A percentile compares a stretch with the other conserved stretches of the same genome.
These are phyloP conservation scores for Chlamydomonas sp. DNA, from an alignment of 139 green algal genomes.

Conservation along the genomic window DNA sequence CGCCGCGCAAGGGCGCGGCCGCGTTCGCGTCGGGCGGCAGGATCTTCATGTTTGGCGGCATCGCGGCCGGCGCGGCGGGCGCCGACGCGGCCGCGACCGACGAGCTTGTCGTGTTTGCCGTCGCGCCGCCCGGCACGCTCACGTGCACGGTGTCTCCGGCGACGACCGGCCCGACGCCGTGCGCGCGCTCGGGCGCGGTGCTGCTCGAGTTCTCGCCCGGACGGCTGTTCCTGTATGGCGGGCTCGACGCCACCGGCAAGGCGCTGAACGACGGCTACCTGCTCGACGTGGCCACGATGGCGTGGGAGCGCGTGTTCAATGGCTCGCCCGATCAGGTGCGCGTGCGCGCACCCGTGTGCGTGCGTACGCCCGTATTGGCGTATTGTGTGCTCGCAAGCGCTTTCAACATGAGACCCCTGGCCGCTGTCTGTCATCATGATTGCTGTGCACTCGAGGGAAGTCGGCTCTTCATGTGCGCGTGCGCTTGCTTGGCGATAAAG, in stretches of 20 bases:
- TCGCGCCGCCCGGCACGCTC: slow-evolving; percentile 36
- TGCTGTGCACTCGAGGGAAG: slow-evolving; percentile 9
- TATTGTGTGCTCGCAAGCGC: no score
- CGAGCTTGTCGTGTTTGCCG: slow-evolving; percentile 59
- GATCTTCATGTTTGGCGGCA: slow-evolving; percentile 60
- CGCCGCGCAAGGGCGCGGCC: slow-evolving; percentile 39
- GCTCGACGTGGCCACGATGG: slow-evolving; percentile 44
- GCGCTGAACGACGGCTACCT: slow-evolving; percentile 65
- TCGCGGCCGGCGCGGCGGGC: slow-evolving; percentile 31
- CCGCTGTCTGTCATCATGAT: no score
- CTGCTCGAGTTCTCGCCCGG: slow-evolving; percentile 40
- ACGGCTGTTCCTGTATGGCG: slow-evolving; percentile 70
- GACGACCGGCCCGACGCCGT: slow-evolving; percentile 10
- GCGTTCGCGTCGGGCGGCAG: slow-evolving; percentile 29
- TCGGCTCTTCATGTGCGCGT: no score
- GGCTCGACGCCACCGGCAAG: slow-evolving; percentile 43
- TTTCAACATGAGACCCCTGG: no score
- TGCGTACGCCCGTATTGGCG: no score
- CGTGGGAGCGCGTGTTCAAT: slow-evolving; percentile 56
- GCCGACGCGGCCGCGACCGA: slow-evolving; percentile 31
- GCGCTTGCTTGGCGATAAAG: no score
- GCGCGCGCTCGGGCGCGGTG: slow-evolving; percentile 25
- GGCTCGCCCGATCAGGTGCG: slow-evolving; percentile 36
- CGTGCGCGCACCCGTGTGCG: not conserved
- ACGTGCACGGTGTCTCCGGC: slow-evolving; percentile 27